These are phyloP conservation scores for Penicillium corylophilum DNA, from an alignment of 2,329 filamentous ascomycete genomes.

Conservation along the genomic window DNA sequence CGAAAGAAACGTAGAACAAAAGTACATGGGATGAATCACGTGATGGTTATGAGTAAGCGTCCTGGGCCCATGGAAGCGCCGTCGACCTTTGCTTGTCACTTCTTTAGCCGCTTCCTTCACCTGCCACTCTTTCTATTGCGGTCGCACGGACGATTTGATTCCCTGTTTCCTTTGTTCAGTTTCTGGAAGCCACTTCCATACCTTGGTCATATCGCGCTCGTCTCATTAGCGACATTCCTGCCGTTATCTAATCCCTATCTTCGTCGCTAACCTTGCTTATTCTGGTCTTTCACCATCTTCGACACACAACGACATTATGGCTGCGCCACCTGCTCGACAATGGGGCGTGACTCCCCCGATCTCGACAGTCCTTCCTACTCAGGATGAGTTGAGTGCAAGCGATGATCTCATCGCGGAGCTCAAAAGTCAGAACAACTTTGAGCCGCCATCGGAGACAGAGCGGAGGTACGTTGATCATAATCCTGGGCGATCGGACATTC, in stretches of 20 bases:
- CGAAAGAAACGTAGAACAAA: background rate
- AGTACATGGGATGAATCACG: constrained; percentile 9
- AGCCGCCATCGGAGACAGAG: constrained; percentile 76
- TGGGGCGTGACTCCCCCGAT: constrained; percentile 84
- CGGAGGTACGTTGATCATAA: constrained; percentile 60
- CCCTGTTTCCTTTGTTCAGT: constrained; percentile 5
- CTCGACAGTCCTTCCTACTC: constrained; percentile 72
- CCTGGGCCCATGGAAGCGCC: constrained; percentile 10
- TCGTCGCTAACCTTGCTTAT: constrained; percentile 7
- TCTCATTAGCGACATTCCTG: background rate
- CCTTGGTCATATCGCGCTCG: background rate
- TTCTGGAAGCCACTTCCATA: background rate
- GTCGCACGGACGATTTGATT: background rate
- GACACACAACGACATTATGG: constrained; percentile 30
- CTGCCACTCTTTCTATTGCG: constrained; percentile 10
- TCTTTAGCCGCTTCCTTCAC: constrained; percentile 2
- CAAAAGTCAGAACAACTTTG: constrained; percentile 87
- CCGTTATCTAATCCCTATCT: constrained; percentile 21
- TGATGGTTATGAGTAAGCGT: constrained; percentile 21
- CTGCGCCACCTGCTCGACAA: constrained; percentile 42
- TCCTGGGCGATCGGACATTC: background rate
- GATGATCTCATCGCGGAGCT: constrained; percentile 80
- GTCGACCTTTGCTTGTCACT: constrained; percentile 8
- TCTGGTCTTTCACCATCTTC: background rate
- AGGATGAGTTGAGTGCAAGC: constrained; percentile 72